Base-by-base conservation (phyloP, 2,329 filamentous ascomycete genomes). In the Cercospora sp. region DNA sequence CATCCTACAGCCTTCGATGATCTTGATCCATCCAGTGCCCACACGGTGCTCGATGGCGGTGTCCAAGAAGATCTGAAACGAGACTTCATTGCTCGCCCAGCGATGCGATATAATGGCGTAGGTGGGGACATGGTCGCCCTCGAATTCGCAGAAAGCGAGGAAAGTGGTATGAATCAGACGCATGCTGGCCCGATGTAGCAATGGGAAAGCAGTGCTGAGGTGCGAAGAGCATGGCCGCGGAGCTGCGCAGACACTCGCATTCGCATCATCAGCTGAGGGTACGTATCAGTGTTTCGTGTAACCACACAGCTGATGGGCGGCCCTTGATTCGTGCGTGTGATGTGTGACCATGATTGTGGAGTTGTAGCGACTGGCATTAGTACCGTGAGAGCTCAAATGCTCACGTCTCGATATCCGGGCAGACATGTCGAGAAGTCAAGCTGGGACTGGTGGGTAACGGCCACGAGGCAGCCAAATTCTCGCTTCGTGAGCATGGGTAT, bases 91-190 rank as follows among this genome's bases (percentile, higher is more conserved):
- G 20, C 36, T n/a, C 10, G 36, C 60, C 69, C 69, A 71, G n/a
- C 60, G 63, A 28, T 71, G 69, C 16, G 69, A 71, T 12, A 69
- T n/a, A 3, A 68, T 68, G 28, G 62, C 67, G 42, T 68, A 69
- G 7, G 23, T 20, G 18, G 58, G 58, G 4, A 60, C 33, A 13
- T 28, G 51, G 16, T n/a, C 51, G 16, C 57, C 53, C 28, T 55
- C 59, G 18, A 60, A 60, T 7, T 45, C 58, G 39, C 16, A 36
- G 7, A 42, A 42, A 16, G 23, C 39, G 18, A 60, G 26, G 58
- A 42, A 60, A 13, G 58, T 60, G 31, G 58, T 60, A 23, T 60
- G 58, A 28, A 60, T 60, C 16, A 60, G 31, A 5, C 58, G 58
- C 58, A 60, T 33, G 31, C 12, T 33, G 31, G 10, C 31, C 10